Evolutionary conservation across 345 rosid genomes (phyloP), one percentile per base, ranked within the genome.

Genomic region (Sisymbrium irio): DNA sequence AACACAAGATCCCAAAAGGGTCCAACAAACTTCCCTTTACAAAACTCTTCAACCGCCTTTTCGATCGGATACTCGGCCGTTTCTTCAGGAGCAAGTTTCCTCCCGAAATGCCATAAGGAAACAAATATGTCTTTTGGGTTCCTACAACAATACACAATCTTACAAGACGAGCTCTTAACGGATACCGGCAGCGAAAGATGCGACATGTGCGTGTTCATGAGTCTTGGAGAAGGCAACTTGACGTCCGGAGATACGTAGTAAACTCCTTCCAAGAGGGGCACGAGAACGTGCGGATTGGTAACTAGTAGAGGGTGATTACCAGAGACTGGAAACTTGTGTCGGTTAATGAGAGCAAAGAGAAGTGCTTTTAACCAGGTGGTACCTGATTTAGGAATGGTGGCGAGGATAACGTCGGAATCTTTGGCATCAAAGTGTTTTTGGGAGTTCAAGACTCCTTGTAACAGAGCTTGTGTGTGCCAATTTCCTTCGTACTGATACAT

Each of bases 281-380:
- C 81, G 7, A 88, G 85, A 19, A 54, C 75, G 11, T 88, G 92
- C 1, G 90, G 93, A 62, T 82, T 86, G 20, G 50, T 40, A 6
- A 77, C 65, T 11, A 84, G 79, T 66, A 88, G 68, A 69, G 86
- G 93, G 70, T 86, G 87, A 0, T 67, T 79, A 14, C 59, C 22
- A 22, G 73, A 25, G 70, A 75, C 73, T 40, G 73, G 77, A 35
- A 73, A 74, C 55, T 10, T 74, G 60, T 74, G 25, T 17, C 74
- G 62, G 42, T 86, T 83, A 33, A 84, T 17, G 42, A 86, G 37
- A 18, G 89, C 83, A 67, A 88, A 86, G 15, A 72, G 35, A 7
- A 88, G 14, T 13, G 89, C 82, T 55, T 85, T 79, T 3, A 88
- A 50, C 93, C 87, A 86, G 5, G 89, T 85, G 42, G 88, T 82